Evolutionary conservation across 2,329 filamentous ascomycete species (phyloP), one percentile per base, ranked within the genome.

Genomic region (Chrysoporthe cubensis): DNA sequence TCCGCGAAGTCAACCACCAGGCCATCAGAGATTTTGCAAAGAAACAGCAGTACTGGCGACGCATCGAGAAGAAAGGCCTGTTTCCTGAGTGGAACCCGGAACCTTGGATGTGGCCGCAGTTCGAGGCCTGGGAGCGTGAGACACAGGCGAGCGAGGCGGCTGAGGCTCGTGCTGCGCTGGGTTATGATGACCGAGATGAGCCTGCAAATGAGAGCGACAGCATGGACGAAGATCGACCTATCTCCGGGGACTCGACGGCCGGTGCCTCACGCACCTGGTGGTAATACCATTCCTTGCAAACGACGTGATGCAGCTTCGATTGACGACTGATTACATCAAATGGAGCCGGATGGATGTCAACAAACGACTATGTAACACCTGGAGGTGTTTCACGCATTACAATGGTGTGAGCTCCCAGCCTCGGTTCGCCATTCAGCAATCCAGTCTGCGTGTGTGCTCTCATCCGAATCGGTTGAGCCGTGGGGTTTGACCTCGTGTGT

Each of bases 31-130:
- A 81, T 50, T 77, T 80, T 21, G 80, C 79, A 73, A 75, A 80
- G 68, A 80, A 80, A 61, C 78, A 80, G 43, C 78, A 82, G 66
- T 80, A 83, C 69, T 76, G 80, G n/a, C 80, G 84, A n/a, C 78
- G 84, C 40, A 74, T 85, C n/a, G 76, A 75, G 21, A 85, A 83
- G 75, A 81, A 78, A 73, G 80, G 80, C 0, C 73, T 83, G 2
- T 62, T 75, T 21, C 74, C 73, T 63, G 73, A 79, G 37, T 80
- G 79, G 71, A 75, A 74, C 4, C 76, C 78, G 26, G 75, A 79
- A 4, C 71, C 79, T 0, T 83, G 83, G 67, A 79, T 84, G 48
- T 76, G 73, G 72, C 78, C 77, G 2, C 80, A 78, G 64, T 81
- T 81, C 74, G 79, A 81, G 13, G 78, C 78, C 1, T 86, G 84